A percentile compares a stretch with the other conserved stretches of the same genome.
phyloP scores from a whole-genome alignment of 805 yeast species.

The Tetrapisispora phaffii region DNA sequence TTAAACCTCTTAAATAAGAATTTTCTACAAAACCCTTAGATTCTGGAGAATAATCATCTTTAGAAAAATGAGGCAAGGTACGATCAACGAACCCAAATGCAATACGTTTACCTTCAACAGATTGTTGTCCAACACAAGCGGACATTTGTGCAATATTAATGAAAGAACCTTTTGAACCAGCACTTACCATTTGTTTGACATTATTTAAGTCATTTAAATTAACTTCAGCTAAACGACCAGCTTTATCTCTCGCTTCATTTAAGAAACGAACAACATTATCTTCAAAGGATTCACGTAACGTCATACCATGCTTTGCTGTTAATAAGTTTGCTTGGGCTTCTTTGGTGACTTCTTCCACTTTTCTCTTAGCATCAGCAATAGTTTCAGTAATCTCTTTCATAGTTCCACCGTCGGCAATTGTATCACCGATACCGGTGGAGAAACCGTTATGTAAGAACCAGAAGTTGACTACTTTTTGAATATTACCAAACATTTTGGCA shows the following conservation, averaged over 20 bases:
- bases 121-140: slow-evolving; percentile 99
- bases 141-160: slow-evolving; percentile 99
- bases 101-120: slow-evolving; percentile 98
- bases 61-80: slow-evolving; percentile 93
- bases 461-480: slow-evolving; percentile 90
- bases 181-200: slow-evolving; percentile 97
- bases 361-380: slow-evolving; percentile 82
- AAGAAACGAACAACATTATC: slow-evolving; percentile 91
- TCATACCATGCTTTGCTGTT: slow-evolving; percentile 99
- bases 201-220: slow-evolving; percentile 88
- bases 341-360: slow-evolving; percentile 86
- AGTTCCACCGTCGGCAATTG: slow-evolving; percentile 95
- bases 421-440: slow-evolving; percentile 99
- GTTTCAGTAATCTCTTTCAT: slow-evolving; percentile 91
- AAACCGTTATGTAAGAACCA: slow-evolving; percentile 96
- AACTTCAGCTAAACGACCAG: slow-evolving; percentile 97
- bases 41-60: slow-evolving; percentile 97
- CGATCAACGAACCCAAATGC: slow-evolving; percentile 96
- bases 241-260: slow-evolving; percentile 97
- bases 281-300: slow-evolving; percentile 95
- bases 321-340: slow-evolving; percentile 85
- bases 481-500: slow-evolving; percentile 81
- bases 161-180: slow-evolving; percentile 98
- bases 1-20: slow-evolving; percentile 91
- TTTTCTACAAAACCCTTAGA: slow-evolving; percentile 97